Base-by-base conservation (phyloP, 179 eudicot genomes). In the Carnegiea gigantea region DNA sequence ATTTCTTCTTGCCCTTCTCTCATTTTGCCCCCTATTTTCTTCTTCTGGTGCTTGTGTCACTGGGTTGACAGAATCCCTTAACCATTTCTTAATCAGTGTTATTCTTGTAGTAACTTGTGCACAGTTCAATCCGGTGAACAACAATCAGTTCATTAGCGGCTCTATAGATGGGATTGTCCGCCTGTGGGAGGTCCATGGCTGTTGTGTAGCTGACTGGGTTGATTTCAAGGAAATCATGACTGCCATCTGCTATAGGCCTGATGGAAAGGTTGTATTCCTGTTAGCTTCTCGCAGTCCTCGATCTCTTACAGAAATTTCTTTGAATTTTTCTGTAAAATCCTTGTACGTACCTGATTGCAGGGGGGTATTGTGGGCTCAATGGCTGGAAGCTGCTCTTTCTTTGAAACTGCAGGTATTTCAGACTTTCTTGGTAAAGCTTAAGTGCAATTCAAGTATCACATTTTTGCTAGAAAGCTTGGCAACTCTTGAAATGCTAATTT, bases 131-230 rank as follows among this genome's bases (percentile, higher is more conserved):
- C 98, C 98, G 8, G 81, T 87, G 73, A 88, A 97, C 87, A 89
- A 92, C 76, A 86, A 87, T 78, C 86, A 85, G 73, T 97, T 97
- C 89, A 93, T 97, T 53, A 95, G 95, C 28, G 99, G 99, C 67
- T 97, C 99, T 36, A 91, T 97, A 54, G 99, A 97, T 82, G 98
- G 98, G 44, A 93, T 90, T 82, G 89, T 95, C 24, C 97, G 99
- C 60, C 87, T 97, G 24, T 97, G 99, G 99, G 89, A 89, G 75
- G 88, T 95, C 53, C 81, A 57, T 33, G 82, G 84, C 13, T 83
- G 91, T 79, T 87, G 88, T 78, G 99, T 97, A 51, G 84, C 91
- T 80, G 92, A 93, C 77, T 97, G 99, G 99, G 87, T 86, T 75
- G 98, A 97, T 81, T 83, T 89, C 76, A 90, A 87, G 88, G 99